A percentile compares a stretch with the other conserved stretches of the same genome.
Conservation (phyloP, 768 basidiomycete genomes). For the Russula sp. region DNA sequence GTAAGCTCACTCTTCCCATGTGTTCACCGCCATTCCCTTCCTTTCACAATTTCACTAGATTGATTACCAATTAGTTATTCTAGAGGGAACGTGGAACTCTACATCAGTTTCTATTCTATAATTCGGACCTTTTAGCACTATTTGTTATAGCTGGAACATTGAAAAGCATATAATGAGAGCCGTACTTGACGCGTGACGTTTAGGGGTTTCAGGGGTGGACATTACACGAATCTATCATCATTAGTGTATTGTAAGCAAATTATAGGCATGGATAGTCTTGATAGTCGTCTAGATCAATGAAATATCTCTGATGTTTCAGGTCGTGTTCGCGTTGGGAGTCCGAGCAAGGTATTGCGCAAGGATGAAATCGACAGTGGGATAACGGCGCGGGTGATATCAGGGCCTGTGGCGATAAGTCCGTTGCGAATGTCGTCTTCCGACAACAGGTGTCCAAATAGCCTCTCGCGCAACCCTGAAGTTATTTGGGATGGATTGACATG, state of each 20-base stretch:
- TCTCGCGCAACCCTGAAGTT: conserved; percentile 6
- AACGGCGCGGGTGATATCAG: background rate
- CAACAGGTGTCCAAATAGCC: conserved; percentile 10
- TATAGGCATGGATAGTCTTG: background rate
- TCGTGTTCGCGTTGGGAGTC: background rate
- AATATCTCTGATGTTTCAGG: too few species aligned
- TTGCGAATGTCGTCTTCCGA: conserved; percentile 8
- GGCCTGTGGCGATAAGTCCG: background rate
- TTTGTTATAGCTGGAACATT: too few species aligned
- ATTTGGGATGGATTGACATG: background rate
- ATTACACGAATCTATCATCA: background rate
- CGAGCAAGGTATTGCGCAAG: background rate
- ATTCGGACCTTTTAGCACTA: too few species aligned
- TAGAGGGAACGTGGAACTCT: too few species aligned
- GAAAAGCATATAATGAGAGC: too few species aligned
- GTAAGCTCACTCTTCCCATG: too few species aligned
- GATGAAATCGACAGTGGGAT: conserved; percentile 3
- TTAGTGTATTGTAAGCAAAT: background rate
- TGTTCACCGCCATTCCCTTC: too few species aligned
- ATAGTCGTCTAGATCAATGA: background rate
- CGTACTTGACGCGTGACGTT: too few species aligned
- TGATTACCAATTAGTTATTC: too few species aligned
- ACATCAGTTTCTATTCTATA: too few species aligned
- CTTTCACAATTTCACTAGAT: too few species aligned
- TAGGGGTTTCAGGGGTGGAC: background rate